These are phyloP conservation scores for Mytilinidion resinicola DNA, from an alignment of 495 filamentous ascomycete species.

Conservation along the genomic window DNA sequence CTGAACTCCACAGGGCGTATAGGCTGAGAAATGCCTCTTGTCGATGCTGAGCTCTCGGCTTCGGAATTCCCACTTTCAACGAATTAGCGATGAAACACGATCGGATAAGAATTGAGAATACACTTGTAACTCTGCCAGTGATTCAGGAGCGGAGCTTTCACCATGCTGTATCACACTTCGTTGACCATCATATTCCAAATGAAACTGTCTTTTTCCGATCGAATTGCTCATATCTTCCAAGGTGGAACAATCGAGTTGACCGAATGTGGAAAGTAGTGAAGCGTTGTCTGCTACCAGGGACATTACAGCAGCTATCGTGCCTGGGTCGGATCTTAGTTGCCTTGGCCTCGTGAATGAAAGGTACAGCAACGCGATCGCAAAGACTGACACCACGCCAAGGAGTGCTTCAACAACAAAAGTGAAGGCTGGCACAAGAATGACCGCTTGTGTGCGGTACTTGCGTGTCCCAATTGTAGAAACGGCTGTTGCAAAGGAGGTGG, in stretches of 20 bases:
- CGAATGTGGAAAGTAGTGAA: slow-evolving; percentile 4
- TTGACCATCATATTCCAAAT: background rate
- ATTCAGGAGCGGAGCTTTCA: too few species aligned
- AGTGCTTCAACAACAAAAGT: slow-evolving; percentile 37
- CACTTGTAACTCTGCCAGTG: too few species aligned
- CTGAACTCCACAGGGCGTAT: slow-evolving; percentile 8
- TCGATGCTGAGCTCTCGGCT: background rate
- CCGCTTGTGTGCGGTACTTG: slow-evolving; percentile 14
- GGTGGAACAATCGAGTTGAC: slow-evolving; percentile 5
- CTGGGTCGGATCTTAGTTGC: slow-evolving; percentile 25
- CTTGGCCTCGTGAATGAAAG: slow-evolving; percentile 8
- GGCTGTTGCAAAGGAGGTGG: background rate
- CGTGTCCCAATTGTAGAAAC: background rate
- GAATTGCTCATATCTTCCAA: slow-evolving; percentile 1
- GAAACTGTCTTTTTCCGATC: slow-evolving; percentile 3
- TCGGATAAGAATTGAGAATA: too few species aligned
- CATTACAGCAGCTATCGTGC: slow-evolving; percentile 32
- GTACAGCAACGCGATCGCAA: slow-evolving; percentile 25
- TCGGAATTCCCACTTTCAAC: too few species aligned
- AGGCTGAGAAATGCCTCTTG: background rate
- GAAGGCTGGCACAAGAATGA: slow-evolving; percentile 38
- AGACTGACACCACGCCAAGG: slow-evolving; percentile 31
- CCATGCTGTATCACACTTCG: too few species aligned
- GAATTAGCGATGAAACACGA: too few species aligned
- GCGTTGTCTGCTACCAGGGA: slow-evolving; percentile 24